Conservation (phyloP, 1,284 basidiomycete species). For the Leccinum pachyderme region DNA sequence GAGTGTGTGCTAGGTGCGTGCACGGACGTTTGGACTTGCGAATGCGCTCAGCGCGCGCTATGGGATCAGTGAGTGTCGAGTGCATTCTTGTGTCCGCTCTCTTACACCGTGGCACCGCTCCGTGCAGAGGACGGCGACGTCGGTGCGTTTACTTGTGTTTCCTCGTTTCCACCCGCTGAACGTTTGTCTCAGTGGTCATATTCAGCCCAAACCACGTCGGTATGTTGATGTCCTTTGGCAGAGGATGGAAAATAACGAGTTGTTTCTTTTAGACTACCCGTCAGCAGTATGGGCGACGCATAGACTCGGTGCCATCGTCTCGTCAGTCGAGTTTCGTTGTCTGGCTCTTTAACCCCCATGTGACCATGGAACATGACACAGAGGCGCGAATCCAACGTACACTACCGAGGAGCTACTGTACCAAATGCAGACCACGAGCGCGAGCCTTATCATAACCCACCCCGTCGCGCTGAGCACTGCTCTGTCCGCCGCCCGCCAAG, state of each 20-base stretch:
- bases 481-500: conserved; percentile 51
- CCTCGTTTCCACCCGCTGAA: conserved; percentile 4
- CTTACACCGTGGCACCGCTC: not conserved
- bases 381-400: conserved; percentile 67
- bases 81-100: not conserved
- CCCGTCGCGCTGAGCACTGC: conserved; percentile 52
- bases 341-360: not conserved
- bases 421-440: conserved; percentile 54
- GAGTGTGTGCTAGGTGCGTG: conserved; percentile 37
- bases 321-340: conserved; percentile 38
- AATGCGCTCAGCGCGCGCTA: conserved; percentile 58
- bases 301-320: conserved; percentile 64
- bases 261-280: conserved; percentile 57
- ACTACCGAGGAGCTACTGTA: conserved; percentile 64
- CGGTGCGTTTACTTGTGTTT: conserved; percentile 42
- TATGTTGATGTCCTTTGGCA: conserved; percentile 28
- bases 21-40: conserved; percentile 58
- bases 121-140: conserved; percentile 37
- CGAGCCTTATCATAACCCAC: conserved; percentile 59
- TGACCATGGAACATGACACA: conserved; percentile 7
- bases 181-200: conserved; percentile 50
- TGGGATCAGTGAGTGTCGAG: conserved; percentile 49
- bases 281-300: conserved; percentile 69
- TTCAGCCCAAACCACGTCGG: conserved; percentile 72
- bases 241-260: too few species aligned